Conservation (phyloP, 768 basidiomycete genomes). For the Suillus weaverae region DNA sequence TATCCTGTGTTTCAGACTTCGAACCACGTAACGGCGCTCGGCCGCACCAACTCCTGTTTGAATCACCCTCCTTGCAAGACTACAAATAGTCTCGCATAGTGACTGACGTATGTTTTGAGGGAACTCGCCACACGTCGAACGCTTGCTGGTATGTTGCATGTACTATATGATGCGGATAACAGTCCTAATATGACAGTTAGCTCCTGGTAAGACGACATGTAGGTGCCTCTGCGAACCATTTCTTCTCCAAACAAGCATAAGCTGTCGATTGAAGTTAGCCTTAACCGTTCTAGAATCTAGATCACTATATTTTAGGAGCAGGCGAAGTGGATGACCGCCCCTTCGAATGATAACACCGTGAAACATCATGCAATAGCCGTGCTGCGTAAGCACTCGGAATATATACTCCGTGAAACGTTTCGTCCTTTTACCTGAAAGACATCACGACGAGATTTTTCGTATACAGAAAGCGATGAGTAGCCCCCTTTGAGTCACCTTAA, state of each 20-base stretch:
- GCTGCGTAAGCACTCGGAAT: not conserved
- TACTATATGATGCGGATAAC: not conserved
- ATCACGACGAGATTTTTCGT: not conserved
- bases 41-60: not conserved
- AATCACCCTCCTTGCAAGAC: not conserved
- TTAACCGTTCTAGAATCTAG: not conserved
- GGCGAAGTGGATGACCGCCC: conserved; percentile 3
- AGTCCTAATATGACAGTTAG: not conserved
- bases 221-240: not conserved
- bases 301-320: conserved; percentile 7
- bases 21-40: not conserved
- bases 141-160: not conserved
- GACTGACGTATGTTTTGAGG: not conserved
- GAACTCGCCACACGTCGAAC: not conserved
- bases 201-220: not conserved
- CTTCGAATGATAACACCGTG: not conserved
- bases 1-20: not conserved
- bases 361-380: conserved; percentile 1
- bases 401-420: conserved; percentile 3
- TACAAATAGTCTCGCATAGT: not conserved
- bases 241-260: not conserved
- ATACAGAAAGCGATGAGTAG: not conserved
- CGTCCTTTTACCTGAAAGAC: not conserved
- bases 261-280: not conserved
- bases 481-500: not conserved